Evolutionary conservation across 306 rosid species (phyloP), one percentile per base, ranked within the genome.

Genomic region (Purshia tridentata): DNA sequence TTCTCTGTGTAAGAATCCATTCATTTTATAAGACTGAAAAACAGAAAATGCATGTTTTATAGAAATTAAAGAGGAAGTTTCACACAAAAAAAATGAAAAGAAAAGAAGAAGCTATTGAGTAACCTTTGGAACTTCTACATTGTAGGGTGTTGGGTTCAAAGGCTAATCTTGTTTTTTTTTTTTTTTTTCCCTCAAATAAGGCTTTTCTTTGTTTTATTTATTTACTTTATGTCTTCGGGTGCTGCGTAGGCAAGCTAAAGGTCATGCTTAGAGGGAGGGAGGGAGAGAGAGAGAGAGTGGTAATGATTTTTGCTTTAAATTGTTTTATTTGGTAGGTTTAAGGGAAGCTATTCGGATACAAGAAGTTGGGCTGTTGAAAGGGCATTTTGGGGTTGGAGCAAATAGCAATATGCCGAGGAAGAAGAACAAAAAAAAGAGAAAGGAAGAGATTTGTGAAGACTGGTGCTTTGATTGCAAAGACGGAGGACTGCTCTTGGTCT

Each of bases 401-500:
- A 29, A 29, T 29, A 29, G 35, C 35, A 72, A 37, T 68, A 84
- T 84, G 88, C 79, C 57, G 29, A 85, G 37, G 60, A 85, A 77
- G 78, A 68, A 15, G 60, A 85, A 77, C 77, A 68, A 15, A 5
- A 78, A 71, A 64, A 65, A 3, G 40, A 86, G 6, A 2, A 88
- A 81, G 81, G 96, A 86, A 62, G 85, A 81, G 50, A 46, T 77
- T 69, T 82, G 83, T 20, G 96, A 90, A 61, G 89, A 81, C 59
- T 81, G 41, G 60, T 90, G 96, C 77, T 88, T 86, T 74, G 4
- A 0, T 4, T 90, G 96, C 72, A 90, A 90, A 69, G 96, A 87
- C 76, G 96, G 91, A 64, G 92, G 96, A 2, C 13, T 9, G 0
- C 67, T 90, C 65, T 58, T 78, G 67, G 48, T 84, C 14, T 87